Base-by-base conservation (phyloP, 108 stramenopile species). In the Cylindrotheca fusiformis region DNA sequence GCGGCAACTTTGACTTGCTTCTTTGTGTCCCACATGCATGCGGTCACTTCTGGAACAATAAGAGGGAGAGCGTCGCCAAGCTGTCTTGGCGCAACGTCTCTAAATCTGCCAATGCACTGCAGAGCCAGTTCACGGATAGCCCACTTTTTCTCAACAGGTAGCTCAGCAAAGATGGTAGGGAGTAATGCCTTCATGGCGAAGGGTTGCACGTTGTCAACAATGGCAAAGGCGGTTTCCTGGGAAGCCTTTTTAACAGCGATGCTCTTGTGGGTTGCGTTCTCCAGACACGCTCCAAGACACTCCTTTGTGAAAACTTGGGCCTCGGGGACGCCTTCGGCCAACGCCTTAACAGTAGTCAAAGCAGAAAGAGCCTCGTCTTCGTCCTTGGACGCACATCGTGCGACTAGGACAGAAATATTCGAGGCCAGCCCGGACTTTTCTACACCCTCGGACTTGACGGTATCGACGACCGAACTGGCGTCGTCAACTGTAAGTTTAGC, bases 11-110 rank as follows among this genome's bases (percentile, higher is more conserved):
- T 94, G 65, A 97, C 89, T 79, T 95, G 93, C 82, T 95, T 96
- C 93, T 97, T 97, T 58, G 97, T 95, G 79, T 97, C 97, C 93
- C 95, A 95, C 94, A 98, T 95, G 65, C 88, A 94, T 3, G 92
- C 91, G 14, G 97, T 95, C 32, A 98, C 87, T 61, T 95, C 94
- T 30, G 97, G 97, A 25, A 98, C 93, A 22, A 98, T 61, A 74
- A 90, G 84, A 10, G 93, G 94, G 60, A 97, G 89, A 44, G 87
- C 82, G 60, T 85, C 79, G 53, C 85, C 90, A 3, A 95, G 75
- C 60, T 94, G 90, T 62, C 82, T 85, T n/a, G 94, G 93, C 19
- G 89, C 92, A 29, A 44, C 58, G 48, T 61, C 72, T 24, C 66
- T 76, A 77, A 95, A 94, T 23, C 62, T 52, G 6, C 75, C 75